Percentiles rank a stretch among this genome's conserved stretches.
Conservation (phyloP, 208 protist species). For the Trypanosoma platydactyli region DNA sequence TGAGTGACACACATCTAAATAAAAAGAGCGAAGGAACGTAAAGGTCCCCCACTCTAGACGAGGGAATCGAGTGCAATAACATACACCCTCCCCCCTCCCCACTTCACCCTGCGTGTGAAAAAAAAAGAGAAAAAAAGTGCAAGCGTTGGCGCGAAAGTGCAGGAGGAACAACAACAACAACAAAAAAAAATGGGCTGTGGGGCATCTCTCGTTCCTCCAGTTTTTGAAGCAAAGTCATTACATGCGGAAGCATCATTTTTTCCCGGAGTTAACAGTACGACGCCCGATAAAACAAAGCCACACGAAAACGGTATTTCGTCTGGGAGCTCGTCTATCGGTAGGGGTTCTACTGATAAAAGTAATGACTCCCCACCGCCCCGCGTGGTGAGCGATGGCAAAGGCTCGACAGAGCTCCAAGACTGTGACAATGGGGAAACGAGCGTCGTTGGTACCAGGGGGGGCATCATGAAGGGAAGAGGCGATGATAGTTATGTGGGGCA, state of each 20-base stretch:
- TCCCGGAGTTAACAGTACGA: background rate
- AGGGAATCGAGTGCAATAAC: too few relatives aligned
- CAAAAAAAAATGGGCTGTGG: slow-evolving; percentile 15
- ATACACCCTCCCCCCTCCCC: background rate
- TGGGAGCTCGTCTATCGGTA: background rate
- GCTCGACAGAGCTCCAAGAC: too few relatives aligned
- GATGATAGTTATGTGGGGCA: background rate
- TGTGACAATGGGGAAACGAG: background rate
- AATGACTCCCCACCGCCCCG: slow-evolving; percentile 14
- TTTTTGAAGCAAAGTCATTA: background rate
- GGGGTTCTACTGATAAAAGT: background rate
- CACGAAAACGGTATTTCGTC: slow-evolving; percentile 19
- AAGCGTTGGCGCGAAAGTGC: background rate
- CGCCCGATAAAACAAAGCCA: background rate
- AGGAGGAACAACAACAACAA: background rate
- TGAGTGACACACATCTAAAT: too few relatives aligned
- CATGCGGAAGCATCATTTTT: background rate
- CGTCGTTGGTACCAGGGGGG: background rate
- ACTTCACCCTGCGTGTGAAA: too few relatives aligned
- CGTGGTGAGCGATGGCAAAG: background rate
- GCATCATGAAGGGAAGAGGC: background rate
- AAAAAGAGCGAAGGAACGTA: background rate
- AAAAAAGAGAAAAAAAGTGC: slow-evolving; percentile 11
- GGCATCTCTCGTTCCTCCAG: background rate
- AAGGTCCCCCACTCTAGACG: too few relatives aligned